phyloP scores from a whole-genome alignment of 108 stramenopile species.

The Pseudonitzschia delicatissima region DNA sequence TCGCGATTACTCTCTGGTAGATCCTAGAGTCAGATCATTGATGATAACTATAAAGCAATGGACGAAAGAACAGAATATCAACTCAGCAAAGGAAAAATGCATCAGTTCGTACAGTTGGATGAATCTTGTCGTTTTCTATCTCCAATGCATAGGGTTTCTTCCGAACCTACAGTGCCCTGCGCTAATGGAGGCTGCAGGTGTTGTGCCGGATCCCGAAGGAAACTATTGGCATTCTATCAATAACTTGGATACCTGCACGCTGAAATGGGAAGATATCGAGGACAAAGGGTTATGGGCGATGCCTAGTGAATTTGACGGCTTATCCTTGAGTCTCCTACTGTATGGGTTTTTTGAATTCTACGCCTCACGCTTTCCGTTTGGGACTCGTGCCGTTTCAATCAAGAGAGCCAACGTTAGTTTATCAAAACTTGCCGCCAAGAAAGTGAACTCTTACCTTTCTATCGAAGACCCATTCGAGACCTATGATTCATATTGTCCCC shows the following conservation, averaged over 20 bases:
- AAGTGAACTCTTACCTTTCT: slow-evolving; percentile 36
- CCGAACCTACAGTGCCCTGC: slow-evolving; percentile 62
- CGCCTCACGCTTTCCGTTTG: slow-evolving; percentile 41
- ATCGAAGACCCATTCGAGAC: slow-evolving; percentile 92
- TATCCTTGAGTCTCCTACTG: slow-evolving; percentile 44
- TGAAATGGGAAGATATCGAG: slow-evolving; percentile 42
- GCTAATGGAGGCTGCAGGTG: slow-evolving; percentile 44
- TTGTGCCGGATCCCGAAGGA: slow-evolving; percentile 31
- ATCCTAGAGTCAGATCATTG: slow-evolving; percentile 51
- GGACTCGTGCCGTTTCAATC: slow-evolving; percentile 50
- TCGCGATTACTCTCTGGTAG: slow-evolving; percentile 73
- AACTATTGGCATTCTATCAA: slow-evolving; percentile 68
- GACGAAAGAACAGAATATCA: slow-evolving; percentile 53
- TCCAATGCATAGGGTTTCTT: slow-evolving; percentile 70
- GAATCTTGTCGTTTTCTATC: slow-evolving; percentile 75
- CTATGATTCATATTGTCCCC: slow-evolving; percentile 66
- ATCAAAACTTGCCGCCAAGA: slow-evolving; percentile 51
- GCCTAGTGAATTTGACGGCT: slow-evolving; percentile 23
- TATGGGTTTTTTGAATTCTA: slow-evolving; percentile 84
- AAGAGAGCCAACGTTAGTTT: slow-evolving; percentile 40
- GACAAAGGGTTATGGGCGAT: slow-evolving; percentile 36
- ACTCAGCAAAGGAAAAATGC: slow-evolving; percentile 61
- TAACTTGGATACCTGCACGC: slow-evolving; percentile 55
- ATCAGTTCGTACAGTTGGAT: slow-evolving; percentile 79
- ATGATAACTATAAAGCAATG: slow-evolving; percentile 78